Evolutionary conservation across 495 filamentous ascomycete species (phyloP), one percentile per base, ranked within the genome.

Genomic region (Talaromyces stipitatus): DNA sequence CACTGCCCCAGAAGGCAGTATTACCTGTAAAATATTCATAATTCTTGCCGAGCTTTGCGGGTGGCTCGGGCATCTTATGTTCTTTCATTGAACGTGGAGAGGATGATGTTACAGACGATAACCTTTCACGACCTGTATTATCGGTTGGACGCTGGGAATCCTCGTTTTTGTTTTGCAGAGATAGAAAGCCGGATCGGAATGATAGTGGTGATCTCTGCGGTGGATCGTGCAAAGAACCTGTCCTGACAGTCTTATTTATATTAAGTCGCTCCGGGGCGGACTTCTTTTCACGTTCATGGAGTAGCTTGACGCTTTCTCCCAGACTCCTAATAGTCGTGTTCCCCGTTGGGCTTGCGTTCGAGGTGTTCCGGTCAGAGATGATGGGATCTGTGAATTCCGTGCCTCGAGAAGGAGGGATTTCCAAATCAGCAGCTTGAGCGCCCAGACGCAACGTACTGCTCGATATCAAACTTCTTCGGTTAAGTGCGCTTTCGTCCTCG

Each of bases 1-100:
- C 94, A 20, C 89, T 85, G 54, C 86, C 81, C 70, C 84, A 95
- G 70, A 97, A 98, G 32, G 89, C 75, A 1, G 89, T 96, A 60
- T 96, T 97, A 36, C 95, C 94, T 33, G 84, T 78, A 63, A 96
- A 96, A 71, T 96, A 95, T 69, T 97, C 82, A 68, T 89, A 89
- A 64, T 96, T 96, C 58, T 78, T 83, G 45, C 86, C 88, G 33
- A 81, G 62, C 12, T 80, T 77, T 16, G 66, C 56, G 29, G 67
- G 73, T 12, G 70, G 56, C 30, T 72, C 69, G 58, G 64, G 36
- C 20, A 63, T 61, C 10, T 64, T 63, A 24, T 41, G 54, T 32
- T 64, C 54, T 14, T 67, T 67, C 23, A 70, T 67, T 30, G 66
- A 56, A 8, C 45, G 58, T 12, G 58, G 62, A 29, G 53, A 50